These are phyloP conservation scores for Chlorophyllum brunneum DNA, from an alignment of 768 basidiomycete genomes.

Conservation along the genomic window DNA sequence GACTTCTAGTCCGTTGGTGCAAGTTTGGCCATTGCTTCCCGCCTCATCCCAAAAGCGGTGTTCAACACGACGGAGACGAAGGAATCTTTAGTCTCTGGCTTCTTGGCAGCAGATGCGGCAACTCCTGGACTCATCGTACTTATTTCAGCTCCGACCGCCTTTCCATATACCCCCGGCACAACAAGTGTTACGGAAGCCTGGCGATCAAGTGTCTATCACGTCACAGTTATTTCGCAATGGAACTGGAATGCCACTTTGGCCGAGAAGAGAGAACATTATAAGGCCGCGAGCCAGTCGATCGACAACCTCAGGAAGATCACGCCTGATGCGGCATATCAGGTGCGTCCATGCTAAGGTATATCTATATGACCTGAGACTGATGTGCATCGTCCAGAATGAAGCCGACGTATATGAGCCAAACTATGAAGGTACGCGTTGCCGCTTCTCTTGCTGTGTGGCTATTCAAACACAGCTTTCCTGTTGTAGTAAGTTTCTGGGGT, in stretches of 20 bases:
- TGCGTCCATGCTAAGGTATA: conserved; percentile 19
- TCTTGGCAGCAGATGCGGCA: conserved; percentile 30
- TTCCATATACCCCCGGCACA: conserved; percentile 23
- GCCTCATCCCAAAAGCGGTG: conserved; percentile 36
- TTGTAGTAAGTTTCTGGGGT: conserved; percentile 41
- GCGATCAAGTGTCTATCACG: conserved; percentile 42
- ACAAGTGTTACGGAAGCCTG: conserved; percentile 45
- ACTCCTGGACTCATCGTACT: conserved; percentile 40
- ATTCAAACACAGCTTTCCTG: not conserved
- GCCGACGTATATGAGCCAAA: conserved; percentile 47
- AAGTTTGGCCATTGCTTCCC: conserved; percentile 39
- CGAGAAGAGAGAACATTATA: conserved; percentile 32
- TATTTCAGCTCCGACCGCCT: conserved; percentile 35
- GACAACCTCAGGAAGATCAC: conserved; percentile 38
- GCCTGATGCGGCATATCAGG: conserved; percentile 42
- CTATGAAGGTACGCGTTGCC: conserved; percentile 29
- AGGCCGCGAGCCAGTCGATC: conserved; percentile 31
- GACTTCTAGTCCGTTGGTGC: conserved; percentile 31
- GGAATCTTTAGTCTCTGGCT: conserved; percentile 30
- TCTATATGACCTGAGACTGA: not conserved
- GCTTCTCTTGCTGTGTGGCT: not conserved
- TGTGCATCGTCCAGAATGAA: conserved; percentile 32
- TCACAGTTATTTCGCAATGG: conserved; percentile 41
- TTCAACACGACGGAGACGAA: conserved; percentile 30
- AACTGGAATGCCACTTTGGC: conserved; percentile 39